Evolutionary conservation across 768 basidiomycete species (phyloP), one percentile per base, ranked within the genome.

Genomic region (Xerocomellus amylosporus): DNA sequence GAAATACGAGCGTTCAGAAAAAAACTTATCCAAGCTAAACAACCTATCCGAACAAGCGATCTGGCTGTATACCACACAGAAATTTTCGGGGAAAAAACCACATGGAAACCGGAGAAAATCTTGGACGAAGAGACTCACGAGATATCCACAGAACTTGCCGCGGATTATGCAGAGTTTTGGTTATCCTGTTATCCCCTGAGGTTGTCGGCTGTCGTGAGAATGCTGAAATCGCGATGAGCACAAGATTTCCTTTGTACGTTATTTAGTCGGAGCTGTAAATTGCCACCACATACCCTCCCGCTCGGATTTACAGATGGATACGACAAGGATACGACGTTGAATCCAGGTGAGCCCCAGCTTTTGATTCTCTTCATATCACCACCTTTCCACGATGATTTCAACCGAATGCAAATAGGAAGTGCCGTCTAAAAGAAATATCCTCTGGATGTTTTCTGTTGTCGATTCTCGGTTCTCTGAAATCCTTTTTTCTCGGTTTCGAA

Each of bases 181-280:
- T 61, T 70, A 70, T 70, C 68, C 56, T 61, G 53, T 64, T 70
- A 70, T 69, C 71, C 69, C 66, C 61, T 63, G 55, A 58, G 60
- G 60, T 70, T 59, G 60, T 72, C 69, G 69, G 71, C 67, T 71
- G 69, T 69, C 69, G 69, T 71, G 69, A 70, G 69, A 71, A 68
- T 51, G 65, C 60, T 58, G 55, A 64, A 67, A 70, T 68, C 65
- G 53, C 52, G 63, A 53, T 52, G 62, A 58, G 53, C 60, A 55
- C 50, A 62, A 51, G 43, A 58, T 58, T 65, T 60, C 59, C 59
- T 61, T 66, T 63, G 59, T 50, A 30, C 39, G 57, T 60, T 71
- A 57, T 67, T 71, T 4, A 30, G 55, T 69, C 69, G 71, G 69
- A 66, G 69, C 49, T 65, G 13, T 20, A 71, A 70, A 55, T 54